Percentiles rank a stretch among this genome's conserved stretches.
These are phyloP conservation scores for Sarocladium strictum DNA, from an alignment of 2,329 filamentous ascomycete species.

Conservation along the genomic window DNA sequence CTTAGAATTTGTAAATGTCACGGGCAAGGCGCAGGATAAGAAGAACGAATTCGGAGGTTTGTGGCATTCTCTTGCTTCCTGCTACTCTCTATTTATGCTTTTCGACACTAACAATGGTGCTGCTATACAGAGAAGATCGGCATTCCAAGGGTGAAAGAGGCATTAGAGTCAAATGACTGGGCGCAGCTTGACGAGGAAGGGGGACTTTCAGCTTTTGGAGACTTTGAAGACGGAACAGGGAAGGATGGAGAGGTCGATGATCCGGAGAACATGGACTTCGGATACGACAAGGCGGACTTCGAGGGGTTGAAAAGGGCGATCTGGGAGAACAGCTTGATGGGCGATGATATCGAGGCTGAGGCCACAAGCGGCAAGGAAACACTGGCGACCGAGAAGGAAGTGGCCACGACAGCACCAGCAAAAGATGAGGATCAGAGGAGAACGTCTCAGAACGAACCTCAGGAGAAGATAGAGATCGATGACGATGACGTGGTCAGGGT, in stretches of 20 bases:
- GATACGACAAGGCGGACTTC: conserved; percentile 47
- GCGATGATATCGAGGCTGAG: conserved; percentile 18
- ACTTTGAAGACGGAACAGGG: conserved; percentile 26
- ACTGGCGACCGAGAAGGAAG: too few species aligned
- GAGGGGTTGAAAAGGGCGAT: conserved; percentile 47
- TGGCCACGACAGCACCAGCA: too few species aligned
- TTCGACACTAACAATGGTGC: too few species aligned
- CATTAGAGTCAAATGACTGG: conserved; percentile 63
- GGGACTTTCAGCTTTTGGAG: conserved; percentile 23
- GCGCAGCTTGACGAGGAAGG: conserved; percentile 24
- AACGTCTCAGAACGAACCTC: conserved; percentile 12
- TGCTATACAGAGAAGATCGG: conserved; percentile 51
- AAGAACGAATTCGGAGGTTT: conserved; percentile 56
- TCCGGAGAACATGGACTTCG: conserved; percentile 43
- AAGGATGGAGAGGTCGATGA: conserved; percentile 32
- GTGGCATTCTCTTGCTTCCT: conserved; percentile 15
- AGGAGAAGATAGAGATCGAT: conserved; percentile 24
- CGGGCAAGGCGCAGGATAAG: conserved; percentile 26
- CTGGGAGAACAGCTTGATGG: conserved; percentile 31
- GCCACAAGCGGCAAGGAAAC: conserved; percentile 8
- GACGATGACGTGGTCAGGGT: conserved; percentile 52
- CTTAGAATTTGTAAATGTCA: conserved; percentile 57
- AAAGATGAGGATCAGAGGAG: not conserved
- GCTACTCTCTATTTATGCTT: too few species aligned
- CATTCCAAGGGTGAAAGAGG: conserved; percentile 52